Evolutionary conservation across 257 asterid genomes (phyloP).

Genomic region (Lycium ferocissimum): DNA sequence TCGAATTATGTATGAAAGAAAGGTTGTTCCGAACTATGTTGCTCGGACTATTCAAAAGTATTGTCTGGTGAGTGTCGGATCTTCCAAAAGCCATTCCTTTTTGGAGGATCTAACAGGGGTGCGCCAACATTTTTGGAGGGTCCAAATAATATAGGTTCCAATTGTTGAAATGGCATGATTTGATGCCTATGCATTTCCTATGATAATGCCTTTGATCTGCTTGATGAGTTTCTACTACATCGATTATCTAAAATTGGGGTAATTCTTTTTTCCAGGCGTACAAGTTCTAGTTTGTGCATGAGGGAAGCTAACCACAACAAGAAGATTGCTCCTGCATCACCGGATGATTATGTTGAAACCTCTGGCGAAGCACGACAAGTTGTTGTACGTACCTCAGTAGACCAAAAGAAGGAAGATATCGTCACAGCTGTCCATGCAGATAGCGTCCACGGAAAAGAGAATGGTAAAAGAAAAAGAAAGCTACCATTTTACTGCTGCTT

Average conservation of each 20-base stretch:
- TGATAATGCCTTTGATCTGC: not conserved
- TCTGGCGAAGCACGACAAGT: conserved; percentile 35
- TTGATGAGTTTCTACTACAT: not conserved
- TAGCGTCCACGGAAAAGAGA: conserved; percentile 30
- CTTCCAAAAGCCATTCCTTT: not conserved
- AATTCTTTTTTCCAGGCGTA: conserved; percentile 48
- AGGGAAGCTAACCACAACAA: conserved; percentile 64
- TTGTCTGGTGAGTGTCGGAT: not conserved
- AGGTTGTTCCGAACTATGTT: not conserved
- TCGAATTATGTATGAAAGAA: not conserved
- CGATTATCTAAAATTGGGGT: not conserved
- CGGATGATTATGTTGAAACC: conserved; percentile 44
- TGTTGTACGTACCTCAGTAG: conserved; percentile 37
- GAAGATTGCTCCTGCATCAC: conserved; percentile 66
- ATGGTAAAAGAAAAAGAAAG: conserved; percentile 41
- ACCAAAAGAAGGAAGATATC: conserved; percentile 34
- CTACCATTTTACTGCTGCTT: conserved; percentile 55
- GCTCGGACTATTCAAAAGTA: not conserved
- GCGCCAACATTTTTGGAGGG: not conserved
- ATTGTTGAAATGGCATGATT: not conserved
- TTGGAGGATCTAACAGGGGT: not conserved
- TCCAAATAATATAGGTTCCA: not conserved
- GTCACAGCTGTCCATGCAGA: conserved; percentile 32
- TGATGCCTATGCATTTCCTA: no score
- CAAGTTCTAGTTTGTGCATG: conserved; percentile 44